Evolutionary conservation across 768 basidiomycete species (phyloP).

Genomic region (Podaxis sp.): DNA sequence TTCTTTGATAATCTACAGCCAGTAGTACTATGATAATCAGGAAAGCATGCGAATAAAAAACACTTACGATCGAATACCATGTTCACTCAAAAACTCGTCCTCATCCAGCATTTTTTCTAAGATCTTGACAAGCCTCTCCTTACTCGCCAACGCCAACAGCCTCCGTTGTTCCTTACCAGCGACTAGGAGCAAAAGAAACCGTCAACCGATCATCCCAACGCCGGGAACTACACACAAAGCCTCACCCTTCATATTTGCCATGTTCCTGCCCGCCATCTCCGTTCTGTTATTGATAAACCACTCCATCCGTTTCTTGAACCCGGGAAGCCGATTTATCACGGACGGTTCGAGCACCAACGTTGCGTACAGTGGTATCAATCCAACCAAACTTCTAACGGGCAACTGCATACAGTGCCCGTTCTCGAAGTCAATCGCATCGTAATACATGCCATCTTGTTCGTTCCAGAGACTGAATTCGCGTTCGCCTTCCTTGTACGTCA

Average conservation of each 20-base stretch:
- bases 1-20: constrained; percentile 74
- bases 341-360: constrained; percentile 92
- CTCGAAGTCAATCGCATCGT: constrained; percentile 92
- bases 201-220: neutral
- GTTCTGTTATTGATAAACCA: constrained; percentile 98
- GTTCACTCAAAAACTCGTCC: constrained; percentile 92
- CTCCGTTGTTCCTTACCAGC: constrained; percentile 83
- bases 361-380: constrained; percentile 95
- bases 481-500: constrained; percentile 88
- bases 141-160: constrained; percentile 85
- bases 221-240: neutral
- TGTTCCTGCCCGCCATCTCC: constrained; percentile 83
- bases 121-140: constrained; percentile 85
- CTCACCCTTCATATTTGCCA: constrained; percentile 92
- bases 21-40: neutral
- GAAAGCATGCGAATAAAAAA: neutral
- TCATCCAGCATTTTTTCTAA: constrained; percentile 97
- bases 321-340: constrained; percentile 87
- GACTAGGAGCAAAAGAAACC: constrained; percentile 22
- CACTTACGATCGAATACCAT: constrained; percentile 92
- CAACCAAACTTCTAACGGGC: constrained; percentile 91
- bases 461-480: constrained; percentile 88
- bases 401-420: constrained; percentile 82
- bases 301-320: constrained; percentile 98
- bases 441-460: constrained; percentile 97